Evolutionary conservation across 192 early-diverging fungal genomes (phyloP), one percentile per base, ranked within the genome.

Genomic region (Diversispora epigaea): DNA sequence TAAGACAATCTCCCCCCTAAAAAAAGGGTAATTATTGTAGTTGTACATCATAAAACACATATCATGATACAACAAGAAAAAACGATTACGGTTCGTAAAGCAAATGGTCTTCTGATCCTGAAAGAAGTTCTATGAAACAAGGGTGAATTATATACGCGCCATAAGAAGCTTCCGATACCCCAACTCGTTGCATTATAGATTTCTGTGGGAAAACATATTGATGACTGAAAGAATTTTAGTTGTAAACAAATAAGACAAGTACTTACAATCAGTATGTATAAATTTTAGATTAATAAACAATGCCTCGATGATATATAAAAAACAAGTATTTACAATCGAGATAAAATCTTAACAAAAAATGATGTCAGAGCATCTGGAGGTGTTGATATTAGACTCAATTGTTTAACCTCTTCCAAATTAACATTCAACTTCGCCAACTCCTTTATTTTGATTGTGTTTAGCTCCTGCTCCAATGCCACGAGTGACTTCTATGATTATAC

Each of bases 371-470:
- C 25, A 56, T 56, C 68, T 21, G 52, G 52, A 52, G 32, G 52
- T 43, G 47, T 39, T 56, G 12, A 56, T 70, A 70, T 40, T 55
- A 55, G 68, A 70, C 32, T 56, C 1, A 70, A 56, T 17, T 70
- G 52, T 14, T 70, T 70, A 40, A 56, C 15, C 25, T 56, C 68
- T 52, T 70, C 32, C 68, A 70, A 70, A 52, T 70, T 17, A n/a
- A 41, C 68, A 55, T 70, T 70, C 50, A 17, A 22, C 52, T 70
- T 70, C 7, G 55, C 55, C 68, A 70, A 43, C 68, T 70, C 52
- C 68, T 70, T 56, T 70, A 70, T 70, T 70, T 70, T 70, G 14
- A 70, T 70, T 56, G 52, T 70, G 32, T 70, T 55, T 32, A 70
- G 68, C 55, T 70, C 68, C 68, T 70, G 0, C 14, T 39, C 68